Evolutionary conservation across 1,284 basidiomycete genomes (phyloP).

Genomic region (Filobasidium uniguttulatum): DNA sequence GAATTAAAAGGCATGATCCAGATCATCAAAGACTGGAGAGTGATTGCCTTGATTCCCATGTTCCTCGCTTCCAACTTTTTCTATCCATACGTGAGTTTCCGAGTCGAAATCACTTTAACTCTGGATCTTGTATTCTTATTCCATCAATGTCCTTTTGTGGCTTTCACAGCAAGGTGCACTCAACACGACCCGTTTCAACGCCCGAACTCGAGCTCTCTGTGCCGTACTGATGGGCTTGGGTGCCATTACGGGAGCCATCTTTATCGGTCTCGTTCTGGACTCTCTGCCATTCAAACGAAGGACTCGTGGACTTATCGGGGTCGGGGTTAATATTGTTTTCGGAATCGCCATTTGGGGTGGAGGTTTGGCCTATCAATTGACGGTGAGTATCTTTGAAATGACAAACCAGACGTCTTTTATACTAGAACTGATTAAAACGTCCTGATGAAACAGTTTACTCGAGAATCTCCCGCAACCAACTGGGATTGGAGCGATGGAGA

Average conservation of each 20-base stretch:
- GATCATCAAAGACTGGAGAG: conserved; percentile 27
- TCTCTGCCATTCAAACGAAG: conserved; percentile 21
- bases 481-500: conserved; percentile 19
- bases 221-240: conserved; percentile 25
- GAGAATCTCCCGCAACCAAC: conserved; percentile 12
- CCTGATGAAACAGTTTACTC: conserved; percentile 17
- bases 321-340: conserved; percentile 19
- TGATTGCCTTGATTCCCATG: conserved; percentile 26
- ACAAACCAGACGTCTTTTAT: not conserved
- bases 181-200: conserved; percentile 24
- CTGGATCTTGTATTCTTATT: not conserved
- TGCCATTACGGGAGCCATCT: conserved; percentile 26
- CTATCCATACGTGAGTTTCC: conserved; percentile 17
- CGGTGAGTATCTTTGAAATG: conserved; percentile 2
- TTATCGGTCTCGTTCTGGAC: conserved; percentile 30
- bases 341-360: conserved; percentile 26
- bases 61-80: conserved; percentile 25
- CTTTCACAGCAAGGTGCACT: conserved; percentile 23
- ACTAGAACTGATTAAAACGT: too few relatives aligned
- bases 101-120: not conserved
- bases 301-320: conserved; percentile 23
- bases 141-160: not conserved
- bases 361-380: conserved; percentile 26
- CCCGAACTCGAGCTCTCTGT: conserved; percentile 26
- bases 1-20: conserved; percentile 21